phyloP scores from a whole-genome alignment of 1,139 yeast species.

The Saccharomyces hybrid region DNA sequence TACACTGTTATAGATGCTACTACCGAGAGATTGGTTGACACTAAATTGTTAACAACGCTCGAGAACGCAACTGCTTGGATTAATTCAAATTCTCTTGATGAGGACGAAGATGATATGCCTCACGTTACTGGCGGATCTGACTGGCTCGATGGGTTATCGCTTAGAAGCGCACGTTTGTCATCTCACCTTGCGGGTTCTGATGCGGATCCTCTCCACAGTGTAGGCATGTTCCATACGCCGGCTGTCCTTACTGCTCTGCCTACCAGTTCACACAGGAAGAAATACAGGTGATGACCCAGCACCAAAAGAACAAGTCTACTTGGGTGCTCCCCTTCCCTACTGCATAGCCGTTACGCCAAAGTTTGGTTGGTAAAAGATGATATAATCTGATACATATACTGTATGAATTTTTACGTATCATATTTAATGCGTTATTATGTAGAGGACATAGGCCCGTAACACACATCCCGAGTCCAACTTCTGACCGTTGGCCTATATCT shows the following conservation, averaged over 20 bases:
- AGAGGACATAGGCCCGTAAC: background rate
- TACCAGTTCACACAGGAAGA: background rate
- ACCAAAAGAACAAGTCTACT: background rate
- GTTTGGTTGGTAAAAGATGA: background rate
- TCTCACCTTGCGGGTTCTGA: background rate
- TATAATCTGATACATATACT: background rate
- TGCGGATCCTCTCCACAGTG: background rate
- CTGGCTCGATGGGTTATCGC: background rate
- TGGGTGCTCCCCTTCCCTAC: background rate
- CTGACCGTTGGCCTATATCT: background rate
- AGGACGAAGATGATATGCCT: background rate
- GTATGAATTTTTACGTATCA: background rate
- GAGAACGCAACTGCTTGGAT: background rate
- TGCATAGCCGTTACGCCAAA: background rate
- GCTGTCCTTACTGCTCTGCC: background rate
- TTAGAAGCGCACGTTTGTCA: background rate
- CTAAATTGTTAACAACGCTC: background rate
- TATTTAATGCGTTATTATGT: background rate
- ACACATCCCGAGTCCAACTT: background rate
- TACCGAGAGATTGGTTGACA: background rate
- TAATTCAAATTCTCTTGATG: background rate
- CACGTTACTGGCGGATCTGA: background rate
- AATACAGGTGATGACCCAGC: background rate
- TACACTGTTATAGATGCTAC: background rate
- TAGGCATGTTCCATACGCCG: background rate